phyloP scores from a whole-genome alignment of 2,329 filamentous ascomycete genomes.

The Aspergillus hortae region DNA sequence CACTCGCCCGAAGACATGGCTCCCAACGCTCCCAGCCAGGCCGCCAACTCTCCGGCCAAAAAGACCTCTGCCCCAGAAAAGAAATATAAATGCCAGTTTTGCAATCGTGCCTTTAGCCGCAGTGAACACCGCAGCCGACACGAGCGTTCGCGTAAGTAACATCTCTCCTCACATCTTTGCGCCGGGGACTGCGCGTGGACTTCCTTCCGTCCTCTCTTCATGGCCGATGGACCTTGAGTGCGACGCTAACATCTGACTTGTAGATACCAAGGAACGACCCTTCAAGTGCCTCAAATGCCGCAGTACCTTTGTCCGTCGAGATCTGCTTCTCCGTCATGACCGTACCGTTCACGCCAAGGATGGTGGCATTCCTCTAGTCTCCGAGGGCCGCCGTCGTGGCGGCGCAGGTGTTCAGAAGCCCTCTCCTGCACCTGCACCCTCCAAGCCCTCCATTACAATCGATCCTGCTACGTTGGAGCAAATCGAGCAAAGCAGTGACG shows the following conservation, averaged over 20 bases:
- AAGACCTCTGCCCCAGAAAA: constrained; percentile 84
- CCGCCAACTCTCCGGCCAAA: constrained; percentile 72
- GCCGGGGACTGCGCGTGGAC: background rate
- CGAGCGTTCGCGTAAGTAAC: constrained; percentile 90
- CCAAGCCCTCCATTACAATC: constrained; percentile 75
- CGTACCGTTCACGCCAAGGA: constrained; percentile 98
- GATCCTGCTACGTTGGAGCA: constrained; percentile 87
- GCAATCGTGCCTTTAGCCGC: constrained; percentile 93
- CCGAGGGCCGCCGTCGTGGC: constrained; percentile 76
- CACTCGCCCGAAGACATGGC: constrained; percentile 33
- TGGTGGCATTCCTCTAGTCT: constrained; percentile 87
- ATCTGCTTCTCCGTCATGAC: constrained; percentile 93
- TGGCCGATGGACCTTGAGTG: background rate
- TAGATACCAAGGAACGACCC: constrained; percentile 96
- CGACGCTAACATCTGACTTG: constrained; percentile 4
- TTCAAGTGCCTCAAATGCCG: constrained; percentile 99
- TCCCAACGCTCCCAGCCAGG: constrained; percentile 55
- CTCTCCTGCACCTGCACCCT: constrained; percentile 47
- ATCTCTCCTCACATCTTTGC: background rate
- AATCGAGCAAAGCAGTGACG: constrained; percentile 85
- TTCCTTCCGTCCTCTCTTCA: background rate
- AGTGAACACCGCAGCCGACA: constrained; percentile 96
- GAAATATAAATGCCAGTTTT: constrained; percentile 99
- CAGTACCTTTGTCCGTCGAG: constrained; percentile 96
- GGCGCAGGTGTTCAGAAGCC: constrained; percentile 38